These are phyloP conservation scores for Dothideomycetes sp. DNA, from an alignment of 2,329 filamentous ascomycete species.

Conservation along the genomic window DNA sequence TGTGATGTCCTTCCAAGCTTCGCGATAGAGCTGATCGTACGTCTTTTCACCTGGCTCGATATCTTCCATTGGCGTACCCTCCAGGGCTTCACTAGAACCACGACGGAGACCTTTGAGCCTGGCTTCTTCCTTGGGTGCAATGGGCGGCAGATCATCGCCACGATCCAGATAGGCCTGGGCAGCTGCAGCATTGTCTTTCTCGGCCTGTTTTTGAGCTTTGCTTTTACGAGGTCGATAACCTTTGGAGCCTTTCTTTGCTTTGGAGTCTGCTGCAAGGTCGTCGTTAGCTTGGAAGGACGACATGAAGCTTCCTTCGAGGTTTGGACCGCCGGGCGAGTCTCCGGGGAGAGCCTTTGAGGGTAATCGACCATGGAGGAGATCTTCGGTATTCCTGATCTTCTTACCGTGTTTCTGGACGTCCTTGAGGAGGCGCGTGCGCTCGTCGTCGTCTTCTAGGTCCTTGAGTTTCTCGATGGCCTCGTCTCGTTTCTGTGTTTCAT, in stretches of 20 bases:
- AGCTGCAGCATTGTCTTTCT: conserved; percentile 70
- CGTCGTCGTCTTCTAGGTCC: conserved; percentile 70
- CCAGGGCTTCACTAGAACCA: conserved; percentile 40
- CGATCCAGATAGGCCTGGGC: conserved; percentile 77
- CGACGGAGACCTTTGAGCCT: conserved; percentile 24
- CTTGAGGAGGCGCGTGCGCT: conserved; percentile 68
- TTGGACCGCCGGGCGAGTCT: conserved; percentile 63
- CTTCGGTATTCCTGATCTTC: conserved; percentile 84
- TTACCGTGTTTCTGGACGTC: conserved; percentile 86
- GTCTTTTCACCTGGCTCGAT: conserved; percentile 70
- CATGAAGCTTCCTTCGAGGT: conserved; percentile 76
- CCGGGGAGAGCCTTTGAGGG: conserved; percentile 61
- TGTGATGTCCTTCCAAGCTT: conserved; percentile 92
- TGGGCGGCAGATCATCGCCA: conserved; percentile 59
- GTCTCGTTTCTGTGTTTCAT: conserved; percentile 75
- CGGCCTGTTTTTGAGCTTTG: conserved; percentile 60
- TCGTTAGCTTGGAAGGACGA: conserved; percentile 60
- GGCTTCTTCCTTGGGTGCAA: conserved; percentile 51
- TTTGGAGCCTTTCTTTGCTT: conserved; percentile 16
- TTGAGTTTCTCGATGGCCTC: conserved; percentile 69
- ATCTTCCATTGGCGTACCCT: conserved; percentile 40
- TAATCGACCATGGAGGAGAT: conserved; percentile 76
- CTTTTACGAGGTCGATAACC: conserved; percentile 70
- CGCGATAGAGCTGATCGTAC: conserved; percentile 94
- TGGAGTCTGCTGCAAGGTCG: conserved; percentile 16